Base-by-base conservation (phyloP, 768 basidiomycete genomes). In the Pholiota conissans region DNA sequence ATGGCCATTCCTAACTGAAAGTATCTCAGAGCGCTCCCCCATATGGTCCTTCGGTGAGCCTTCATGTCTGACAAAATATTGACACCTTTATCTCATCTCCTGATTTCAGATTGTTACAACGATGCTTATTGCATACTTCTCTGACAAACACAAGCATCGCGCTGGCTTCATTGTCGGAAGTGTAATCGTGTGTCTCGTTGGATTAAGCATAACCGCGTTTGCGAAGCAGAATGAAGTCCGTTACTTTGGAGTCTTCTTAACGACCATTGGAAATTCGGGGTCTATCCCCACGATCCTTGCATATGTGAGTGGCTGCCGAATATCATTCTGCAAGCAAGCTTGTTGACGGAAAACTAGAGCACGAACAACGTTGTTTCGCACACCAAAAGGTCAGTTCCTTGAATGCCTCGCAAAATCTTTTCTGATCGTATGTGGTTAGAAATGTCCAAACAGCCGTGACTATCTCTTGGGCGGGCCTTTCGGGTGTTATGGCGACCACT, bases 351-450 rank as follows among this genome's bases (percentile, higher is more conserved):
- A 28, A 18, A 18, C 51, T 52, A 77, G 73, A 67, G 70, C 42
- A 71, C 76, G 5, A 80, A 80, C 59, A 82, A 82, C 59, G 78
- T 80, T 5, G 77, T 78, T 9, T 76, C 78, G 13, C 79, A 80
- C 52, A 78, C 76, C 52, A 80, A 79, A 68, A 71, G 70, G 74
- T 40, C n/a, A 18, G n/a, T 20, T 10, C 20, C 8, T 40, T 20
- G 39, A 40, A n/a, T n/a, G n/a, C n/a, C n/a, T 40, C 20, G 7
- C n/a, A 18, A 40, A 40, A 32, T 13, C 6, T 20, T 10, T 18
- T 40, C 4, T 7, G n/a, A 8, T n/a, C 20, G 39, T 11, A 7
- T 20, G n/a, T 40, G 39, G n/a, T 5, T 20, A 40, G 39, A 22
- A 74, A 53, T 27, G 74, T 79, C 7, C 71, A 73, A 16, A 75